phyloP scores from a whole-genome alignment of 1,139 yeast species.

The Hyphopichia burtonii region DNA sequence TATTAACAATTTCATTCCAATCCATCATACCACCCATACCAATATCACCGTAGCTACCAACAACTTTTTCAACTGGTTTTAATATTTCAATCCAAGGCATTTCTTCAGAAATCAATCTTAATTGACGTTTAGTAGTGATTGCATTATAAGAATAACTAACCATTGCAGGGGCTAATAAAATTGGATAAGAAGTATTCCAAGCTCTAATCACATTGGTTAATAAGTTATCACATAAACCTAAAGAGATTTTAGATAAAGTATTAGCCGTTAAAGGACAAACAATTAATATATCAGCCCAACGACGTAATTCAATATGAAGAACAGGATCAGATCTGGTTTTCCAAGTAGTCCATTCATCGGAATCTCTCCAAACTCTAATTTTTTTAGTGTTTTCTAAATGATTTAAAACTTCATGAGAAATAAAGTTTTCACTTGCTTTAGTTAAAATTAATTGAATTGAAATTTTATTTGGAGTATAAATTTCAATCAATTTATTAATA shows the following conservation, averaged over 20 bases:
- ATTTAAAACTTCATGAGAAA: slow-evolving; percentile 54
- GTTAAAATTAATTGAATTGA: slow-evolving; percentile 82
- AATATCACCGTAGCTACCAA: slow-evolving; percentile 90
- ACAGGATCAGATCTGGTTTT: slow-evolving; percentile 84
- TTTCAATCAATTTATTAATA: slow-evolving; percentile 72
- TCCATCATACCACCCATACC: slow-evolving; percentile 96
- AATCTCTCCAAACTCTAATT: slow-evolving; percentile 80
- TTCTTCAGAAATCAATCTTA: slow-evolving; percentile 71
- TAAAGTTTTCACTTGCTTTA: slow-evolving; percentile 77
- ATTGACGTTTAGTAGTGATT: slow-evolving; percentile 80
- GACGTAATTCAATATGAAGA: slow-evolving; percentile 83
- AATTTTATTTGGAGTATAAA: slow-evolving; percentile 71
- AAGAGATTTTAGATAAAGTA: slow-evolving; percentile 82
- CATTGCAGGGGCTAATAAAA: slow-evolving; percentile 91
- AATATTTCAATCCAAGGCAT: slow-evolving; percentile 90
- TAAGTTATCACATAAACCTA: slow-evolving; percentile 87
- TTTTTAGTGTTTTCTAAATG: slow-evolving; percentile 35
- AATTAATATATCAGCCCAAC: slow-evolving; percentile 92
- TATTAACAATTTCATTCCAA: slow-evolving; percentile 86
- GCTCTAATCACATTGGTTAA: slow-evolving; percentile 87
- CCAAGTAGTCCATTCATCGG: slow-evolving; percentile 94
- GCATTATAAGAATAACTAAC: slow-evolving; percentile 87
- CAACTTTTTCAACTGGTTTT: slow-evolving; percentile 90
- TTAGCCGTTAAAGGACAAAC: slow-evolving; percentile 92
- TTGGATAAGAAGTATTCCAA: slow-evolving; percentile 89